These are phyloP conservation scores for Aristolochia fimbriata DNA, from an alignment of 164 flowering plant species.

Conservation along the genomic window DNA sequence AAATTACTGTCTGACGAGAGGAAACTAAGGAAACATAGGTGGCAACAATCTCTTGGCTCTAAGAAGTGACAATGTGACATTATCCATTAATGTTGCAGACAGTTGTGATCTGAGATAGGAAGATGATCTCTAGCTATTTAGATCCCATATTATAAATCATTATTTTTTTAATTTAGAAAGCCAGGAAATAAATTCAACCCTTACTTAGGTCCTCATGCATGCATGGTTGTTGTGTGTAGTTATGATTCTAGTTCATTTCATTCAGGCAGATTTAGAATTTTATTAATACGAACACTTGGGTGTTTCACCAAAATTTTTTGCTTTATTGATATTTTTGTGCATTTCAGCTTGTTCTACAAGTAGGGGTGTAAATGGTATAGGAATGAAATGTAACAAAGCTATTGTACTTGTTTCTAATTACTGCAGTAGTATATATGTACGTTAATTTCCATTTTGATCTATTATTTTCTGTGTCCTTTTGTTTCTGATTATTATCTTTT, in stretches of 20 bases:
- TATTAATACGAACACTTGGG: too few species aligned
- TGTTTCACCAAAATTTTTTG: too few species aligned
- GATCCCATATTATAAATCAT: not conserved
- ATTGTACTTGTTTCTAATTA: too few species aligned
- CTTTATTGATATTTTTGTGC: not conserved
- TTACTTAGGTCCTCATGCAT: not conserved
- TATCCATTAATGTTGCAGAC: not conserved
- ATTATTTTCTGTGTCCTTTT: too few species aligned
- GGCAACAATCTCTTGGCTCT: not conserved
- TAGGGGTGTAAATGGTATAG: too few species aligned
- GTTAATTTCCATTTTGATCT: too few species aligned
- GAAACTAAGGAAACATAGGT: not conserved
- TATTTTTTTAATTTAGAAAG: not conserved
- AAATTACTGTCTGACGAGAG: constrained; percentile 6
- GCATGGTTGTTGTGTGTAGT: too few species aligned
- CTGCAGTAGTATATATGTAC: too few species aligned
- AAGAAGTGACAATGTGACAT: not conserved
- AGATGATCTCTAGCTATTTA: not conserved
- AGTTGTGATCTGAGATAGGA: not conserved
- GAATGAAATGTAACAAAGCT: too few species aligned
- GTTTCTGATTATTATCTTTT: too few species aligned
- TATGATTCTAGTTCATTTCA: too few species aligned
- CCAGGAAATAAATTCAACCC: not conserved
- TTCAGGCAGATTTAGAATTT: too few species aligned
- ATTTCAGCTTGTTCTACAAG: not conserved